Evolutionary conservation across 148 eudicot genomes (phyloP), one percentile per base, ranked within the genome.

Genomic region (Gaultheria prostrata): DNA sequence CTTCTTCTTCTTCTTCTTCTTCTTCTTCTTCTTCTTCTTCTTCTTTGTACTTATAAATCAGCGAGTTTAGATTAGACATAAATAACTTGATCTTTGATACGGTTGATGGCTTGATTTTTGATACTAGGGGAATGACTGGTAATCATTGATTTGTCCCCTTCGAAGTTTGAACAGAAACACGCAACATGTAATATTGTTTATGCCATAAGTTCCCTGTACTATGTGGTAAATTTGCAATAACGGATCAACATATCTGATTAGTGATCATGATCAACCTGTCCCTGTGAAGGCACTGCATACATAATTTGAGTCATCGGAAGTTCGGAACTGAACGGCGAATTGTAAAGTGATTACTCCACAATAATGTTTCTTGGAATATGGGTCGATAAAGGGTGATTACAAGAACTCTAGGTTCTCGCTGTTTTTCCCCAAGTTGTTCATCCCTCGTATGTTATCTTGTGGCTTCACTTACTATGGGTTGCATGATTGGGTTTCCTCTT

Each of bases 381-480:
- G 43, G 73, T 12, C 2, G 39, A 30, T 69, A 69, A 69, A 13
- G 17, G 45, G 43, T 32, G 45, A 33, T 71, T 12, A 24, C 12
- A 26, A 48, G 32, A 67, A 76, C 24, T 76, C 3, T 46, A 48
- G 35, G 6, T 32, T 67, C 72, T 28, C 1, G 20, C 26, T 21
- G 54, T 14, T 48, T 49, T 48, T 9, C 35, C 35, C 32, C 5
- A 12, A 46, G 63, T 77, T 51, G 53, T 78, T 35, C 67, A 53
- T 32, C 32, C n/a, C 1, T 71, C 11, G 67, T 53, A n/a, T 53
- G 26, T 28, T 5, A 53, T 72, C 14, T 35, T 3, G 46, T 71
- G 76, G 78, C 84, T 72, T 82, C 35, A 72, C 77, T 4, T 71
- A 43, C n/a, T 72, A 33, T 72, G 65, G 77, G 24, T 82, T 35